Base-by-base conservation (phyloP, 2,329 filamentous ascomycete genomes). In the Penicillium aurantiogriseum region DNA sequence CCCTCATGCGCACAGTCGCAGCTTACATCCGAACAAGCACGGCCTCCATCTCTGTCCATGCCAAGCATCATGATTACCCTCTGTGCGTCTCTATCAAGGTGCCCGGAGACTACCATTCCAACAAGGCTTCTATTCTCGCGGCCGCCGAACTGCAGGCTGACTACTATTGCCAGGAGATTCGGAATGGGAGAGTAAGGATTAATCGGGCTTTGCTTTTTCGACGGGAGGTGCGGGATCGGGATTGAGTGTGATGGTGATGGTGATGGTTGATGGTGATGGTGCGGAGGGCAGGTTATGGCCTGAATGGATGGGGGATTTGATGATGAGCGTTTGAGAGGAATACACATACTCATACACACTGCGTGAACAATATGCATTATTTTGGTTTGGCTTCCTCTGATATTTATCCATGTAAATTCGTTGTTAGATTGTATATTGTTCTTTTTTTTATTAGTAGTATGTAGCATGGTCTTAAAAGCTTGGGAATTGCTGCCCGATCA, bases 401-500 rank as follows among this genome's bases (percentile, higher is more conserved):
- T 47, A 25, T 35, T 8, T 8, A 5, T 46, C 6, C 15, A 10
- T 5, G n/a, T 33, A 7, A 13, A 17, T 1, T 23, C 11, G n/a
- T 19, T 15, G 27, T 4, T 31, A 31, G n/a, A n/a, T 35, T 23
- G 45, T 47, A 47, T 13, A 35, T 10, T 17, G 7, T 23, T 23
- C 4, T 23, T 23, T 2, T 10, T 23, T 23, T 6, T 27, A 27
- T 27, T 27, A 27, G 25, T 29, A 29, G 27, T 10, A 10, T 29
- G 27, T 23, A 35, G 8, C 2, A n/a, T 23, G 15, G 6, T 8
- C 9, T 51, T 55, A 70, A 31, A 70, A 71, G 40, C 64, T 68
- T n/a, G 68, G 69, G 56, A 68, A 71, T 51, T 68, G 69, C 55
- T 71, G 68, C 11, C 67, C 67, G 38, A 71, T 67, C 29, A 71